A percentile compares a stretch with the other conserved stretches of the same genome.
These are phyloP conservation scores for Pseudocercospora fijiensis DNA, from an alignment of 2,329 filamentous ascomycete genomes.

Conservation along the genomic window DNA sequence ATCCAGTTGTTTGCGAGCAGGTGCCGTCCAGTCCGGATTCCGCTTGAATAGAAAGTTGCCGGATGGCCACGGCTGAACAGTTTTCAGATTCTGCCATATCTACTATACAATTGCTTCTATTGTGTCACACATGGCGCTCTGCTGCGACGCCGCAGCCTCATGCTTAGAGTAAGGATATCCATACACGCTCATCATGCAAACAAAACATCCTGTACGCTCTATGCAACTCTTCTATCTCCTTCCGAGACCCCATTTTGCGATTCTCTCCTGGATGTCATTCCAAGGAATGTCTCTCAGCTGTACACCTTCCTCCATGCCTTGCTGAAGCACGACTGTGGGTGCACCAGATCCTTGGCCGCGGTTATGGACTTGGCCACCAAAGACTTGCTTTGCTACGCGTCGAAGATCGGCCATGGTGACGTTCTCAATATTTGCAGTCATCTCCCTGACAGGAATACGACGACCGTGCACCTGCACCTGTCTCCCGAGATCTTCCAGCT, in stretches of 20 bases:
- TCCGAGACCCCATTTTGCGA: conserved; percentile 80
- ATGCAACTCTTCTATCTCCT: conserved; percentile 37
- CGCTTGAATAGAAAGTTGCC: background rate
- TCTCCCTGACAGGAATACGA: conserved; percentile 88
- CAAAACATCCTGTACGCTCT: background rate
- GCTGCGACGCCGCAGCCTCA: background rate
- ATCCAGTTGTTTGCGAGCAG: background rate
- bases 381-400: conserved; percentile 74
- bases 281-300: conserved; percentile 70
- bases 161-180: background rate
- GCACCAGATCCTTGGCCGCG: conserved; percentile 75
- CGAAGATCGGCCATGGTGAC: conserved; percentile 78
- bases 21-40: background rate
- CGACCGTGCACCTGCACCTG: conserved; percentile 96
- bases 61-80: background rate
- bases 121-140: background rate
- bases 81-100: background rate
- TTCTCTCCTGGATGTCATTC: conserved; percentile 86
- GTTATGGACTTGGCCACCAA: conserved; percentile 75
- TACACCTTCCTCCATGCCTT: conserved; percentile 73
- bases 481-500: conserved; percentile 89
- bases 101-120: conserved; percentile 4
- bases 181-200: conserved; percentile 1
- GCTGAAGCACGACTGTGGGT: conserved; percentile 92
- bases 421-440: conserved; percentile 82